Evolutionary conservation across 192 early-diverging fungal species (phyloP), one percentile per base, ranked within the genome.

Genomic region (Backusella australiensis): DNA sequence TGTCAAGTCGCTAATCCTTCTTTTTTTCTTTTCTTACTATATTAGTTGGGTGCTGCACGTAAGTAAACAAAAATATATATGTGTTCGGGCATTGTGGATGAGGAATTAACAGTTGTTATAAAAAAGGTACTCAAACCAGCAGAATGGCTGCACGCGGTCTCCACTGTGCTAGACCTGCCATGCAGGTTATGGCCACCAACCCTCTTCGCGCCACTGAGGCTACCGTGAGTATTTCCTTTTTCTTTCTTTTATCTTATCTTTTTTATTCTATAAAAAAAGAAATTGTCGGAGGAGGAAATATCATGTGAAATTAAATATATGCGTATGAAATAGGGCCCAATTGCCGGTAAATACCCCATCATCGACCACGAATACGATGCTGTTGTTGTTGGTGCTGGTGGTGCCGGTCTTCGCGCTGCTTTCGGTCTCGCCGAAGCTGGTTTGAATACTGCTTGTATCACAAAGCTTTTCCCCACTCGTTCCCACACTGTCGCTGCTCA

Each of bases 341-440:
- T 92, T 81, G 86, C 89, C 23, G 86, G 82, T 75, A 90, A 93
- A 73, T 99, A 99, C 87, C 93, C 95, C 72, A 90, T 99, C 81
- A 95, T 98, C 71, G 98, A 99, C 82, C 98, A 99, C 84, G 94
- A 95, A 56, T 99, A 97, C 80, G 98, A 99, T 82, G 98, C 97
- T n/a, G 88, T 99, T 66, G 97, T 99, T 38, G 90, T 99, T 49
- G 98, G 98, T 80, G 96, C 98, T 68, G 98, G 98, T 79, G 97
- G 98, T 81, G 96, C 98, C 63, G 98, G 98, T 87, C 93, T 99
- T 38, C 96, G 98, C 75, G 96, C 96, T 56, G 96, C 97, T 66
- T 96, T 98, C 84, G 98, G 98, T 82, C 93, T 99, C 67, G 94
- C 98, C 49, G 91, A 96, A 80, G 92, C 93, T 36, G 93, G 94